A percentile compares a stretch with the other conserved stretches of the same genome.
These are phyloP conservation scores for Neonectria sp. DNA, from an alignment of 2,329 filamentous ascomycete species.

Conservation along the genomic window DNA sequence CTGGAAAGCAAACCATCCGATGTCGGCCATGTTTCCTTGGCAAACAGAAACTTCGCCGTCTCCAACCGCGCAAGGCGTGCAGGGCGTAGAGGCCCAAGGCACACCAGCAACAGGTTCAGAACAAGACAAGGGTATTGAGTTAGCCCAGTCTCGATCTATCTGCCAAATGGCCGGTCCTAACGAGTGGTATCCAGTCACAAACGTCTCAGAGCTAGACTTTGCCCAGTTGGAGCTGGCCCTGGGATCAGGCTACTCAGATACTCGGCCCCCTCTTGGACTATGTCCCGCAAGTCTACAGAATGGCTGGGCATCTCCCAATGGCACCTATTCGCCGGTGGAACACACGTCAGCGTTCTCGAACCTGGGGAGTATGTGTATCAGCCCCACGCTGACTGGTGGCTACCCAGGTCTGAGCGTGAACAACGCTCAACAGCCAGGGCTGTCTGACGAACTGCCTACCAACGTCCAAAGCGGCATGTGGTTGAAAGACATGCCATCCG, in stretches of 20 bases:
- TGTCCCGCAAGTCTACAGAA: not conserved
- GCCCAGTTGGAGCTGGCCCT: constrained; percentile 2
- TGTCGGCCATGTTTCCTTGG: constrained; percentile 8
- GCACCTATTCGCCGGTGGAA: not conserved
- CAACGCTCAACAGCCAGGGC: not conserved
- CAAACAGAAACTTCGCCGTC: not conserved
- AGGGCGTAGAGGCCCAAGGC: not conserved
- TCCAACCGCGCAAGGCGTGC: not conserved
- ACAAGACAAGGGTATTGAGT: constrained; percentile 7
- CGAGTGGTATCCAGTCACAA: not conserved
- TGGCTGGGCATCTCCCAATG: not conserved
- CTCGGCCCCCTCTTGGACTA: not conserved
- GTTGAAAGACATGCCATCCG: not conserved
- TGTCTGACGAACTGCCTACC: too few species aligned
- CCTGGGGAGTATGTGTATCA: not conserved
- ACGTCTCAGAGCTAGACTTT: not conserved
- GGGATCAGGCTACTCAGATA: not conserved
- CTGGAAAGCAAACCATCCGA: not conserved
- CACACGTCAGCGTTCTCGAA: not conserved
- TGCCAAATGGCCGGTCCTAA: not conserved
- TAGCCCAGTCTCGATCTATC: not conserved
- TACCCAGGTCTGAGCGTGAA: not conserved
- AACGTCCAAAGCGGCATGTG: not conserved
- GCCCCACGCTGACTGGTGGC: not conserved
- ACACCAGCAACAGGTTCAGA: not conserved